Conservation (phyloP, 805 yeast genomes). For the Pichia pseudocactophila region DNA sequence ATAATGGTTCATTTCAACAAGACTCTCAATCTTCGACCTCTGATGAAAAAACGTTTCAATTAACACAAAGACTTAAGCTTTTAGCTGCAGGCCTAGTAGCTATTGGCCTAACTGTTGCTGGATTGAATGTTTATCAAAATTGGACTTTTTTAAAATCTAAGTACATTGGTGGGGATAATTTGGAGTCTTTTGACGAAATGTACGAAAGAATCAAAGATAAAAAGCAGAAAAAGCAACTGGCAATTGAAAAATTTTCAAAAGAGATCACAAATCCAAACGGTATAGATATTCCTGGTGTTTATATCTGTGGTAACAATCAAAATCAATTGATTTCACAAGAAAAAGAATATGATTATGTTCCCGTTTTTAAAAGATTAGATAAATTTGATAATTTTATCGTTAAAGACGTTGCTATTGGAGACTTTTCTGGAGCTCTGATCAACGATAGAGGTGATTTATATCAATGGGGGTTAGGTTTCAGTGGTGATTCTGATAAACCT, state of each 20-base stretch:
- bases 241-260: constrained; percentile 15
- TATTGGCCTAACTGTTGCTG: constrained; percentile 32
- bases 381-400: constrained; percentile 56
- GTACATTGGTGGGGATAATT: constrained; percentile 25
- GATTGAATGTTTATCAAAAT: constrained; percentile 29
- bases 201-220: constrained; percentile 25
- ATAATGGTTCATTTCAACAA: not conserved
- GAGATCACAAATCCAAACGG: constrained; percentile 29
- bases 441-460: constrained; percentile 62
- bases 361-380: constrained; percentile 50
- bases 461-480: constrained; percentile 53
- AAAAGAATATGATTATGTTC: constrained; percentile 21
- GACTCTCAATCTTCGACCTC: not conserved
- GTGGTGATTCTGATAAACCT: constrained; percentile 19
- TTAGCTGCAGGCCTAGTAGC: constrained; percentile 33
- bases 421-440: constrained; percentile 47
- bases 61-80: constrained; percentile 37
- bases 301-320: constrained; percentile 53
- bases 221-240: constrained; percentile 15
- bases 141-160: constrained; percentile 32
- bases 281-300: constrained; percentile 46
- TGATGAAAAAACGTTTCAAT: constrained; percentile 28
- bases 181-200: constrained; percentile 31
- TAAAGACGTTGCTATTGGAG: constrained; percentile 46
- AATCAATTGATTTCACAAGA: constrained; percentile 26